phyloP scores from a whole-genome alignment of 1,284 basidiomycete species.

The Ustilago esculenta region DNA sequence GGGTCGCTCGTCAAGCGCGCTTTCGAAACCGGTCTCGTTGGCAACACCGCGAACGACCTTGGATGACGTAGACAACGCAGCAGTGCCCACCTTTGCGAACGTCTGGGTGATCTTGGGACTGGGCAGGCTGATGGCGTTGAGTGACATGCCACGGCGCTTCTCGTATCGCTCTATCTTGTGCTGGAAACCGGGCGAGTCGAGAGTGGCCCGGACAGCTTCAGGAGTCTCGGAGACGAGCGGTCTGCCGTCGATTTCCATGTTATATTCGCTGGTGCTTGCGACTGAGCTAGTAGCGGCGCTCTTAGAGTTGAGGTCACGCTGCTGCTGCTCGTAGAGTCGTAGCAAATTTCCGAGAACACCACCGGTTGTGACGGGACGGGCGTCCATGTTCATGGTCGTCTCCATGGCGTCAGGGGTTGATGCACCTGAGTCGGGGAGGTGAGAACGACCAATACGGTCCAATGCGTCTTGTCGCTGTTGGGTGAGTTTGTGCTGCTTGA shows the following conservation, averaged over 20 bases:
- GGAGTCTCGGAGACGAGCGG: constrained; percentile 18
- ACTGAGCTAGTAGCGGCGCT: constrained; percentile 42
- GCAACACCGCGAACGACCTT: constrained; percentile 57
- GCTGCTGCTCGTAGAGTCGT: constrained; percentile 64
- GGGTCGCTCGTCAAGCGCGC: constrained; percentile 69
- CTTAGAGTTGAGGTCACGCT: constrained; percentile 37
- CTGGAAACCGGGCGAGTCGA: constrained; percentile 30
- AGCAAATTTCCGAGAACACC: constrained; percentile 65
- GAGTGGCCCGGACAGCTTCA: constrained; percentile 12
- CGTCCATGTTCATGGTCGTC: constrained; percentile 57
- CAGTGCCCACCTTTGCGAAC: constrained; percentile 45
- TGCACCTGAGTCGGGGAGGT: constrained; percentile 55
- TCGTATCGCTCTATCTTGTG: constrained; percentile 23
- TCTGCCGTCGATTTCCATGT: constrained; percentile 10
- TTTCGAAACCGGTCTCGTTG: constrained; percentile 59
- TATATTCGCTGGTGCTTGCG: constrained; percentile 36
- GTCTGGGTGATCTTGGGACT: constrained; percentile 42
- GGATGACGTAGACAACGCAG: constrained; percentile 31
- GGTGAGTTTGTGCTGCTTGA: constrained; percentile 56
- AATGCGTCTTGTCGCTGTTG: constrained; percentile 47
- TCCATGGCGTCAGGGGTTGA: constrained; percentile 61
- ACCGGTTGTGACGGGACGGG: constrained; percentile 52
- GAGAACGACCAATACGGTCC: constrained; percentile 48
- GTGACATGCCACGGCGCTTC: constrained; percentile 38
- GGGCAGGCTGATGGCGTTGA: constrained; percentile 28